A percentile compares a stretch with the other conserved stretches of the same genome.
These are phyloP conservation scores for Pyricularia sp. DNA, from an alignment of 2,329 filamentous ascomycete genomes.

Conservation along the genomic window DNA sequence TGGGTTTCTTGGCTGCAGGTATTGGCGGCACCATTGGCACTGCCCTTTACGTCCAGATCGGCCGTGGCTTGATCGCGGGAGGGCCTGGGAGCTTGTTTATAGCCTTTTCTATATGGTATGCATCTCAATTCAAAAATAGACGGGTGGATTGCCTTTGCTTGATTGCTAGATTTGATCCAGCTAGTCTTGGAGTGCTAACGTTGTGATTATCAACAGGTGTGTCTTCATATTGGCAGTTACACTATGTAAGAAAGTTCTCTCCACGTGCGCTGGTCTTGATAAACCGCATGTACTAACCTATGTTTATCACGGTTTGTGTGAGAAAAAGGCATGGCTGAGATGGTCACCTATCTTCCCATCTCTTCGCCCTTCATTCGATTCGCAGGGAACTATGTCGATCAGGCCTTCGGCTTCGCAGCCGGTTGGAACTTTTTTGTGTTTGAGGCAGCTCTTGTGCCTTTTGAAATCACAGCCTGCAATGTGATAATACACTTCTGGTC, in stretches of 20 bases:
- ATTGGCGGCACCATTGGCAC: constrained; percentile 59
- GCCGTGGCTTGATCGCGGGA: constrained; percentile 45
- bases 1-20: neutral
- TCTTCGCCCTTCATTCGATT: constrained; percentile 73
- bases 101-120: constrained; percentile 48
- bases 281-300: neutral
- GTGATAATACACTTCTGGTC: constrained; percentile 9
- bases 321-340: constrained; percentile 50
- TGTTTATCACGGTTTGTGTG: neutral
- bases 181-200: neutral
- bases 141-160: neutral
- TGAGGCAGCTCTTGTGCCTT: constrained; percentile 57
- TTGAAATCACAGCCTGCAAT: constrained; percentile 48
- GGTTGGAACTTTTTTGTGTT: constrained; percentile 71
- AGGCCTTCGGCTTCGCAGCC: constrained; percentile 63
- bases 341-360: constrained; percentile 69
- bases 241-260: neutral
- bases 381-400: constrained; percentile 65
- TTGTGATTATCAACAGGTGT: neutral
- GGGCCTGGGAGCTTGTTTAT: constrained; percentile 49
- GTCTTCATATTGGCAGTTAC: constrained; percentile 47
- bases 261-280: neutral
- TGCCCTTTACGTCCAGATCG: constrained; percentile 51
- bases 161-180: neutral
- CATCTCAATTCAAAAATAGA: neutral